Percentiles rank a stretch among this genome's conserved stretches.
Conservation (phyloP, 1,284 basidiomycete species). For the Xerocomus nothofagi region DNA sequence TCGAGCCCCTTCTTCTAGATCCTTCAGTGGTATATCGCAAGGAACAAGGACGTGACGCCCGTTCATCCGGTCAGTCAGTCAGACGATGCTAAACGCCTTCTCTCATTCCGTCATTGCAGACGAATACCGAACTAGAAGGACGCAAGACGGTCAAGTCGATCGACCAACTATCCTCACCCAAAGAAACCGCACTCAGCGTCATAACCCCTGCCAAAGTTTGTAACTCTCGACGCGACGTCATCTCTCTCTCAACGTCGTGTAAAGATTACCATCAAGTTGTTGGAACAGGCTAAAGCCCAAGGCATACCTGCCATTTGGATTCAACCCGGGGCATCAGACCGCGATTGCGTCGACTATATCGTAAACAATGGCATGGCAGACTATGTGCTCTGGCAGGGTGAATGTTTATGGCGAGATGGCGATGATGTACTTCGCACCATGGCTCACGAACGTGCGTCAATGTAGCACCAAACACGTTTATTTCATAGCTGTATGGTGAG, state of each 20-base stretch:
- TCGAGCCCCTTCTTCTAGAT: slow-evolving; percentile 44
- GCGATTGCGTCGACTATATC: slow-evolving; percentile 50
- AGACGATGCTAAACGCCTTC: slow-evolving; percentile 15
- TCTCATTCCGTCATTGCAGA: slow-evolving; percentile 40
- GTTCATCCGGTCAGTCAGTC: slow-evolving; percentile 51
- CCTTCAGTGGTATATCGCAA: slow-evolving; percentile 71
- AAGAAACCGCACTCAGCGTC: slow-evolving; percentile 75
- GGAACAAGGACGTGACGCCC: slow-evolving; percentile 63
- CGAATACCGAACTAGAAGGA: slow-evolving; percentile 65
- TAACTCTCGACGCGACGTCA: neutral
- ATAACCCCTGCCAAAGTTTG: slow-evolving; percentile 71
- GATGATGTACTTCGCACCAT: slow-evolving; percentile 26
- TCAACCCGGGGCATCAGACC: slow-evolving; percentile 81
- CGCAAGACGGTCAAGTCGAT: slow-evolving; percentile 54
- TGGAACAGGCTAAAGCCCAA: slow-evolving; percentile 64
- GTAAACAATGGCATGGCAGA: slow-evolving; percentile 33
- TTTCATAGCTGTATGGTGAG: neutral
- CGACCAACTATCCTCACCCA: slow-evolving; percentile 58
- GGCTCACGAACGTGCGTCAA: slow-evolving; percentile 18
- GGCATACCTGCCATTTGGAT: slow-evolving; percentile 75
- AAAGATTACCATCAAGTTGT: slow-evolving; percentile 65
- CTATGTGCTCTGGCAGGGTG: slow-evolving; percentile 32
- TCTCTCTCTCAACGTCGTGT: neutral
- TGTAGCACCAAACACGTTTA: slow-evolving; percentile 10
- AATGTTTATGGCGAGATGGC: slow-evolving; percentile 35